Evolutionary conservation across 164 flowering plant genomes (phyloP), one percentile per base, ranked within the genome.

Genomic region (Hamamelis virginiana): DNA sequence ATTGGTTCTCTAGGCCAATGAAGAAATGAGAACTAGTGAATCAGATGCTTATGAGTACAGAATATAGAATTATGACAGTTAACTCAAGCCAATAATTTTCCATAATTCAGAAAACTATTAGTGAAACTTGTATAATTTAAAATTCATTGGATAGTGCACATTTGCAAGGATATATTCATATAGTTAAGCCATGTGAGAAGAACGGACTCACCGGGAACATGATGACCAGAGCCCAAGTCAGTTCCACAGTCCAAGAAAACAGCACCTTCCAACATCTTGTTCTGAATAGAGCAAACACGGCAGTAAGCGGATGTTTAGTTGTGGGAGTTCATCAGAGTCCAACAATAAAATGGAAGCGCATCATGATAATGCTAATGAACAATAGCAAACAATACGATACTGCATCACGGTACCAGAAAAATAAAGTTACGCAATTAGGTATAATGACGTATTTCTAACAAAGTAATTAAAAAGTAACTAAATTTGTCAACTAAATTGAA

Each of bases 181-280:
- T 33, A 2, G 9, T 18, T 23, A 63, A 8, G 62, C 25, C 48
- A 55, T 45, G 16, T 43, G 19, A 43, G 43, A 69, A 14, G 65
- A 62, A 64, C 41, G 51, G 51, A 72, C 83, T 77, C 45, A 94
- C 98, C 98, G 61, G 97, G 98, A 41, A 94, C 98, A 72, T 72
- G 88, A 62, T 81, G 89, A 66, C 91, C 89, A 73, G 98, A 84
- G 53, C 91, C 86, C 84, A 90, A 74, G 69, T 91, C 96, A 55
- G 97, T 86, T 74, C 98, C 98, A 64, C 84, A 85, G 66, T 94
- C 98, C 77, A 91, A 60, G 83, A 94, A 94, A 58, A 91, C 15
- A 41, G 89, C 88, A 73, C 92, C 92, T 75, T 94, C 95, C 70
- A 89, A 67, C 78, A 82, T 71, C 67, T 87, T 82, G 80, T 76